Evolutionary conservation across 148 eudicot genomes (phyloP).

Genomic region (Amaranthus cruentus): DNA sequence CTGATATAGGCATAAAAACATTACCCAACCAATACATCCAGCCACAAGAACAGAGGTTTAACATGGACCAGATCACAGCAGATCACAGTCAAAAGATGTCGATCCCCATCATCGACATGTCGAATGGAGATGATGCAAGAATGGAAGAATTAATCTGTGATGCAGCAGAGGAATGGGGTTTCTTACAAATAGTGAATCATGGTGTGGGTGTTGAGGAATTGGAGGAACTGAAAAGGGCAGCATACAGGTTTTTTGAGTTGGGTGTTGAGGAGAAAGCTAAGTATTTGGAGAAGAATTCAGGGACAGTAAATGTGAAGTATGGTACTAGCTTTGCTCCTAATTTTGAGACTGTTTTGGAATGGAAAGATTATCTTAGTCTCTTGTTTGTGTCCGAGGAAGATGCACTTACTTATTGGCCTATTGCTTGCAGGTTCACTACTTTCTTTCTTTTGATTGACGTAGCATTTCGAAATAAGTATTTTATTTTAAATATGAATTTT

Average conservation of each 20-base stretch:
- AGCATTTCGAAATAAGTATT: too few relatives aligned
- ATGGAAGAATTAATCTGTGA: conserved; percentile 18
- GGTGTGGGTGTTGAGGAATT: conserved; percentile 30
- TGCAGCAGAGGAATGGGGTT: conserved; percentile 29
- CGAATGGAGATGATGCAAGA: conserved; percentile 9
- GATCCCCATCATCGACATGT: conserved; percentile 37
- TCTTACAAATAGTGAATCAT: conserved; percentile 39
- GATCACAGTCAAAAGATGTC: neutral
- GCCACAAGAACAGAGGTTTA: conserved; percentile 22
- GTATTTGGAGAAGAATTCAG: conserved; percentile 6
- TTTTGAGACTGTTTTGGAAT: conserved; percentile 24
- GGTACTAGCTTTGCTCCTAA: conserved; percentile 27
- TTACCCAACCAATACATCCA: conserved; percentile 30
- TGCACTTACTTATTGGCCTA: conserved; percentile 17
- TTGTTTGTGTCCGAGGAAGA: conserved; percentile 5
- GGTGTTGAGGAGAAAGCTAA: conserved; percentile 30
- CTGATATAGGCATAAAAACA: conserved; percentile 15
- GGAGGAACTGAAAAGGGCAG: conserved; percentile 26
- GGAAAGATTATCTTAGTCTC: conserved; percentile 30
- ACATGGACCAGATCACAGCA: neutral
- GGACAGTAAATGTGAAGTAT: conserved; percentile 7
- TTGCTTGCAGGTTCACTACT: conserved; percentile 17
- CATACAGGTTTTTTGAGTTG: conserved; percentile 33
- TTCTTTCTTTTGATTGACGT: too few relatives aligned
- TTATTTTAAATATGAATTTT: too few relatives aligned